Conservation (phyloP, 257 asterid species). For the Plantago major region DNA sequence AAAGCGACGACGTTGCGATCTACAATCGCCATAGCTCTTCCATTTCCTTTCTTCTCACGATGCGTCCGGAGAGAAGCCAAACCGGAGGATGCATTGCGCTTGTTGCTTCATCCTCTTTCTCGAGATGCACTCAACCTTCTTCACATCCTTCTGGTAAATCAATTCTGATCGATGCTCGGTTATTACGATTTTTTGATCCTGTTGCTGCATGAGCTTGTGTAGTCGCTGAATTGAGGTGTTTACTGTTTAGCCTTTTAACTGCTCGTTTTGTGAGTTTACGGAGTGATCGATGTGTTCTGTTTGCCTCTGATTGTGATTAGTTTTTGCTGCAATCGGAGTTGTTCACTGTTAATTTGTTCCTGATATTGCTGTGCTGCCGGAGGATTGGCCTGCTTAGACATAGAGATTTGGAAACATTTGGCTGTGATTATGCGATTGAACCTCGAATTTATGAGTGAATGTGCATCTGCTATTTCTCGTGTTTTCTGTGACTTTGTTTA, state of each 20-base stretch:
- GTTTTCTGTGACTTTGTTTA: too few relatives aligned
- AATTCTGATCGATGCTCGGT: neutral
- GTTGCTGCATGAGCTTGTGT: neutral
- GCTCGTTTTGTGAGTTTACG: neutral
- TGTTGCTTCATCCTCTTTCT: slow-evolving; percentile 17
- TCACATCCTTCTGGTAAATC: slow-evolving; percentile 24
- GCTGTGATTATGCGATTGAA: too few relatives aligned
- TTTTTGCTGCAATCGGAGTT: too few relatives aligned
- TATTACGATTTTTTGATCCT: neutral
- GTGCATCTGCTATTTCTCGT: too few relatives aligned
- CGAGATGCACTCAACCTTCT: slow-evolving; percentile 31
- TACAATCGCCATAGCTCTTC: neutral
- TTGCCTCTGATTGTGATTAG: too few relatives aligned
- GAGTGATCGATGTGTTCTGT: neutral
- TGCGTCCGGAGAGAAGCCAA: slow-evolving; percentile 32
- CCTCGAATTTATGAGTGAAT: too few relatives aligned
- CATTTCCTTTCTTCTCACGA: too few relatives aligned
- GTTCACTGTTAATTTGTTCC: neutral
- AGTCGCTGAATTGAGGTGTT: too few relatives aligned
- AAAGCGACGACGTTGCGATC: slow-evolving; percentile 18
- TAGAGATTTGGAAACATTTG: neutral
- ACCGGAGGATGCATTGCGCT: slow-evolving; percentile 30
- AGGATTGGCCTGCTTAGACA: neutral
- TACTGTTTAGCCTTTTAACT: neutral
- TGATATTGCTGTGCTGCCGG: neutral